Base-by-base conservation (phyloP, 129 eudicot genomes). In the Tagetes patula region DNA sequence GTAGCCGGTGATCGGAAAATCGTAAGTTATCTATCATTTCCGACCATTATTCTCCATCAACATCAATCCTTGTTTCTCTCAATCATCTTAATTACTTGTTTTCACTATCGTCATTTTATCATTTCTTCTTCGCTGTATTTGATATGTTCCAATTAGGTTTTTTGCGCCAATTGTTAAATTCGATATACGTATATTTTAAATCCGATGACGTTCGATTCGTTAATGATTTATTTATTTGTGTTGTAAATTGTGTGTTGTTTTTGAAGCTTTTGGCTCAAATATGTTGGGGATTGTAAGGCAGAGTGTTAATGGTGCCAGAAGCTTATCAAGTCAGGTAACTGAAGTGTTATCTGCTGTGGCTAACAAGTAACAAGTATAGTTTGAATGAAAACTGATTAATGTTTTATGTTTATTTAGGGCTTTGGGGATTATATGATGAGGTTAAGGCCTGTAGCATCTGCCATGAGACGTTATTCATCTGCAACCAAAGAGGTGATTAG, bases 401-500 rank as follows among this genome's bases (percentile, higher is more conserved):
- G 43, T 53, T 71, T 63, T 71, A 2, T 50, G 9, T 69, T 53
- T 65, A 6, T 40, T 68, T n/a, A 70, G 74, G 72, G 47, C 20
- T 56, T 70, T 48, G 59, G 14, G 53, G 73, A 36, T 62, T 45
- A 47, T 54, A 34, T 86, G 77, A 74, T 38, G 83, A 78, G 81
- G 67, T 55, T 83, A 54, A 80, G 80, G 43, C 82, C 87, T 71
- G 78, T 71, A 33, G 53, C 72, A 12, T 83, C 75, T 37, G 81
- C 80, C 31, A 46, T 68, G 61, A 77, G 85, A 60, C 71, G 58
- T 56, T 86, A 80, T 62, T 83, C 87, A 8, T 65, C 87, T 42
- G 78, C 76, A 38, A 66, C 80, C 54, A 86, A 86, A 75, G 77
- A 83, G 91, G 91, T 86, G 62, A 70, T 47, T 20, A 20, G 27